Evolutionary conservation across 2,329 filamentous ascomycete genomes (phyloP), one percentile per base, ranked within the genome.

Genomic region (Fusarium sp.): DNA sequence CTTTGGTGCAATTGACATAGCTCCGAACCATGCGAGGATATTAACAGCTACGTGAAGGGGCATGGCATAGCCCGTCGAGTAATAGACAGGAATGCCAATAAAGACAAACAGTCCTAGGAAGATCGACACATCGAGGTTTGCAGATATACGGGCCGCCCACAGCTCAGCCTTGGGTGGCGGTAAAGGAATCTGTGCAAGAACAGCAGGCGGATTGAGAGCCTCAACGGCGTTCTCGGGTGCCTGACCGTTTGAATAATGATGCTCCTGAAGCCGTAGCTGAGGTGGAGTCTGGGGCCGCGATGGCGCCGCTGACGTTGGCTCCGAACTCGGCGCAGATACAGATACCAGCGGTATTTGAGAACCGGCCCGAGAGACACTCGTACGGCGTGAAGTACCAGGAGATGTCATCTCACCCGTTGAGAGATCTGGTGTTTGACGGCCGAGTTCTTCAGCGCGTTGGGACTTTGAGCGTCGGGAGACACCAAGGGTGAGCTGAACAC

Each of bases 61-160:
- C 82, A 84, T 83, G 17, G 80, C 81, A 73, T 89, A 89, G 17
- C 81, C 82, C 0, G 77, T 78, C 6, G 76, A 74, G 70, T 85
- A 88, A 74, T 87, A 88, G 3, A 87, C 72, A 0, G 87, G 86
- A 1, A 88, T 66, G 0, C 87, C 87, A 11, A 85, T 71, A 48
- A 85, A 77, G 31, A 87, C 43, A 64, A 88, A 82, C 1, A 87
- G 39, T 2, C 72, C 11, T 6, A 71, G 57, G 64, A 85, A 88
- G 1, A 79, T 82, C 1, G 81, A 43, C 2, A 78, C 60, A 69
- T 88, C 84, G 6, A 85, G 72, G 50, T 85, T 79, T 1, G 72
- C 63, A 17, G 81, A 80, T 21, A 87, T 74, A 17, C 78, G 68
- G 2, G 81, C 79, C 0, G 85, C 85, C 85, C 85, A 87, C 39